phyloP scores from a whole-genome alignment of 2,329 filamentous ascomycete genomes.

The Colletotrichum tropicicola region DNA sequence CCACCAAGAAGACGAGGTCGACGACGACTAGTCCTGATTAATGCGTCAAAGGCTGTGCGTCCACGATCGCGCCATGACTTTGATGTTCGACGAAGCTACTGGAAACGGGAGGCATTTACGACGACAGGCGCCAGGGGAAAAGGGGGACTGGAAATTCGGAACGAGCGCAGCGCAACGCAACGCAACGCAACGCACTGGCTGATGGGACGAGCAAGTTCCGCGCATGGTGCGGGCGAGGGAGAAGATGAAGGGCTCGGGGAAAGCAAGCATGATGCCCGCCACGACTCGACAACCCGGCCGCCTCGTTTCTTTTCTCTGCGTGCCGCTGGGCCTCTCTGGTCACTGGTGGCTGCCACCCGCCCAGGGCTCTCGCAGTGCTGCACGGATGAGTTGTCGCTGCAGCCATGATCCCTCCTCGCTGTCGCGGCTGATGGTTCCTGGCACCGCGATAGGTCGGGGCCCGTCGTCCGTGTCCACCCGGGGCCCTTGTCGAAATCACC shows the following conservation, averaged over 20 bases:
- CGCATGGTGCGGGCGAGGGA: constrained; percentile 11
- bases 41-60: constrained; percentile 10
- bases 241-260: constrained; percentile 4
- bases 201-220: constrained; percentile 20
- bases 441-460: constrained; percentile 53
- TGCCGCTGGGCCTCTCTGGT: constrained; percentile 1
- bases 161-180: too few species aligned
- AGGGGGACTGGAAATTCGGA: neutral
- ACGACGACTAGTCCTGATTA: constrained; percentile 1
- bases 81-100: constrained; percentile 21
- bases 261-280: constrained; percentile 2
- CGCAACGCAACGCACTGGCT: too few species aligned
- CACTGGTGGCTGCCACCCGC: neutral
- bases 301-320: constrained; percentile 19
- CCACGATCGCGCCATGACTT: constrained; percentile 20
- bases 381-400: constrained; percentile 56
- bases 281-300: constrained; percentile 11
- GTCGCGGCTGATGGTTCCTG: constrained; percentile 42
- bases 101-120: constrained; percentile 10
- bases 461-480: constrained; percentile 45
- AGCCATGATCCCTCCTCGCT: constrained; percentile 50
- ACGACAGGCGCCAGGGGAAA: neutral
- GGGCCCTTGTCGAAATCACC: constrained; percentile 46
- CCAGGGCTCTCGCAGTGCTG: constrained; percentile 34
- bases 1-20: neutral